Conservation (phyloP, 805 yeast species). For the Scheffersomyces lignosus region DNA sequence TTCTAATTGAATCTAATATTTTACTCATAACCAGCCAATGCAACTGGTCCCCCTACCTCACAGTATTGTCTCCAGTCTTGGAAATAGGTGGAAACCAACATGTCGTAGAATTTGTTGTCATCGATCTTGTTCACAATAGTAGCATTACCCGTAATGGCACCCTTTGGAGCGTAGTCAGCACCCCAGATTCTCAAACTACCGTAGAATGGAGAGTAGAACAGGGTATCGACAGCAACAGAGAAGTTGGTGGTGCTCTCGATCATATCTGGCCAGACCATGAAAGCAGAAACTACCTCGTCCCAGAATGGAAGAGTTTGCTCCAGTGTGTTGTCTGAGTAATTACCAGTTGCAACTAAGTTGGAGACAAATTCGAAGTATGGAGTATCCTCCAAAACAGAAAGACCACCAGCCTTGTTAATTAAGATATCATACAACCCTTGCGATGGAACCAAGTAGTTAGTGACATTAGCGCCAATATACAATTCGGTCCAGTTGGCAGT, state of each 20-base stretch:
- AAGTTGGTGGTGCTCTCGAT: constrained; percentile 28
- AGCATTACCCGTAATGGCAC: constrained; percentile 34
- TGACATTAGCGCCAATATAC: constrained; percentile 42
- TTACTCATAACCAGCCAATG: constrained; percentile 1
- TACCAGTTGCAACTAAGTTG: constrained; percentile 35
- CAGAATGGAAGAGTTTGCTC: constrained; percentile 40
- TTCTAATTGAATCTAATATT: too few species aligned
- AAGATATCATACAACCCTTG: constrained; percentile 34
- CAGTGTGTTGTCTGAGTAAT: constrained; percentile 26
- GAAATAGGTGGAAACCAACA: constrained; percentile 31
- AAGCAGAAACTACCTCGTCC: constrained; percentile 43
- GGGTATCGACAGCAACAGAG: constrained; percentile 37
- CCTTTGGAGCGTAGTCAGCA: constrained; percentile 36
- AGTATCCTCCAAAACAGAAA: constrained; percentile 22
- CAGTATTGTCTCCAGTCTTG: constrained; percentile 41
- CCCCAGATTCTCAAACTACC: constrained; percentile 41
- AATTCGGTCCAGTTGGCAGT: constrained; percentile 41
- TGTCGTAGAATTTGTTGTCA: constrained; percentile 27
- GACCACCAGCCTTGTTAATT: constrained; percentile 35
- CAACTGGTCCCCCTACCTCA: constrained; percentile 8
- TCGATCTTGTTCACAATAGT: constrained; percentile 33
- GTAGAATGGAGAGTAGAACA: constrained; percentile 43
- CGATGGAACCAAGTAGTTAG: constrained; percentile 40
- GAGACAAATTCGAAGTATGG: constrained; percentile 28
- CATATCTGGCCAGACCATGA: constrained; percentile 37